phyloP scores from a whole-genome alignment of 768 basidiomycete species.

The Tylopilus vinaceipallidus region DNA sequence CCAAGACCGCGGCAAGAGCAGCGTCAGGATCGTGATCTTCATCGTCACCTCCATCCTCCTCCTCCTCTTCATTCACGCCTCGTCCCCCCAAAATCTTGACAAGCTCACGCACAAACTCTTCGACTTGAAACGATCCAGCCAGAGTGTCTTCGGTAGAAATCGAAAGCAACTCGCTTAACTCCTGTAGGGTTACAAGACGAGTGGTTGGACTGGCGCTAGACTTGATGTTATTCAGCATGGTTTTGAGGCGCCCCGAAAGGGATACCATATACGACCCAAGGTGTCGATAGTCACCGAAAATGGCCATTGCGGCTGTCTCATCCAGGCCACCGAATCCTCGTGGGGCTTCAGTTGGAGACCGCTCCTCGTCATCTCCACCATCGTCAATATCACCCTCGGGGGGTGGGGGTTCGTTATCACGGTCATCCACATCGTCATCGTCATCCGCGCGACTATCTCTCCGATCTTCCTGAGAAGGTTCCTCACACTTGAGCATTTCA shows the following conservation, averaged over 20 bases:
- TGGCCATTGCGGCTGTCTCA: constrained; percentile 71
- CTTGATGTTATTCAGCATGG: constrained; percentile 87
- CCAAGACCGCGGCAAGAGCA: constrained; percentile 82
- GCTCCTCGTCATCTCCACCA: constrained; percentile 38
- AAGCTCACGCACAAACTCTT: constrained; percentile 87
- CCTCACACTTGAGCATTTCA: constrained; percentile 47
- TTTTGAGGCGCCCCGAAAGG: constrained; percentile 83
- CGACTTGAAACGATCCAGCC: constrained; percentile 93
- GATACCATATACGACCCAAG: constrained; percentile 93
- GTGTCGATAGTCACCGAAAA: constrained; percentile 84
- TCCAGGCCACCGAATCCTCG: constrained; percentile 53
- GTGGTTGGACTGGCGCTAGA: constrained; percentile 79
- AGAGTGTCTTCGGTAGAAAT: constrained; percentile 98
- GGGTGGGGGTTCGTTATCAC: constrained; percentile 45
- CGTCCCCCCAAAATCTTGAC: constrained; percentile 87
- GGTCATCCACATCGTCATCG: constrained; percentile 43
- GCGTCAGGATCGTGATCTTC: constrained; percentile 79
- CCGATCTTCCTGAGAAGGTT: constrained; percentile 43
- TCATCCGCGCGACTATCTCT: constrained; percentile 44
- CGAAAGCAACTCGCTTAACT: constrained; percentile 90
- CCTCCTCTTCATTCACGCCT: constrained; percentile 68
- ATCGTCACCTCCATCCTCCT: constrained; percentile 65
- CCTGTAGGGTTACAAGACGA: constrained; percentile 87
- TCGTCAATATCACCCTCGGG: constrained; percentile 50
- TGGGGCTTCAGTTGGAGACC: constrained; percentile 35